phyloP scores from a whole-genome alignment of 176 grass and related monocot genomes.

The Rhynchospora breviuscula region DNA sequence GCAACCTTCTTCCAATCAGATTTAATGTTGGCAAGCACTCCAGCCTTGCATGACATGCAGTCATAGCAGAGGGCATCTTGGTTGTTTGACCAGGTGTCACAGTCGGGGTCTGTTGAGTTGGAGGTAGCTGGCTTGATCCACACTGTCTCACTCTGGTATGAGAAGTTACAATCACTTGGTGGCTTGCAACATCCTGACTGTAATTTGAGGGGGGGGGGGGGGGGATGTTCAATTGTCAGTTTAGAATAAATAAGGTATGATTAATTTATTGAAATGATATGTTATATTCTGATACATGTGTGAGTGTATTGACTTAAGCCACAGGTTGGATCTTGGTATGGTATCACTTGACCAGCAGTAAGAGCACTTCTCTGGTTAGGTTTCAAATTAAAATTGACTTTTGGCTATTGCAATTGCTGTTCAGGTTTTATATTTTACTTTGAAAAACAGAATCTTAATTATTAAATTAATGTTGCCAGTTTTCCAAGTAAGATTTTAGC shows the following conservation, averaged over 20 bases:
- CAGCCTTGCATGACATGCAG: conserved; percentile 78
- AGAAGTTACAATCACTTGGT: conserved; percentile 77
- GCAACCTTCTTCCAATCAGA: conserved; percentile 94
- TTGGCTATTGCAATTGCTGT: no score
- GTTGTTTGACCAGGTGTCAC: conserved; percentile 66
- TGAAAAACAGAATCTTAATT: background rate
- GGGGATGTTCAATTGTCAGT: background rate
- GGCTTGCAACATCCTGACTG: conserved; percentile 95
- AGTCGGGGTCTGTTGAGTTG: conserved; percentile 47
- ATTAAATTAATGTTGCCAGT: background rate
- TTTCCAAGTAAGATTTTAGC: background rate
- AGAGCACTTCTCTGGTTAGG: background rate
- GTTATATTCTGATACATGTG: no score
- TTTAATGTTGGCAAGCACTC: conserved; percentile 84
- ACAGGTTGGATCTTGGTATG: background rate
- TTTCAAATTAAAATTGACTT: no score
- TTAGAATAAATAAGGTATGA: background rate
- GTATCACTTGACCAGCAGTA: background rate
- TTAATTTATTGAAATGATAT: background rate
- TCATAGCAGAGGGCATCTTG: conserved; percentile 58
- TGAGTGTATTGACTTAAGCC: background rate
- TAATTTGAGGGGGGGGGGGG: background rate
- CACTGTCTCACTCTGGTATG: conserved; percentile 46
- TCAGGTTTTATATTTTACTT: no score
- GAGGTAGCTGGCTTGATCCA: conserved; percentile 54